phyloP scores from a whole-genome alignment of 768 basidiomycete species.

The Krasilnikovozyma curviuscula region DNA sequence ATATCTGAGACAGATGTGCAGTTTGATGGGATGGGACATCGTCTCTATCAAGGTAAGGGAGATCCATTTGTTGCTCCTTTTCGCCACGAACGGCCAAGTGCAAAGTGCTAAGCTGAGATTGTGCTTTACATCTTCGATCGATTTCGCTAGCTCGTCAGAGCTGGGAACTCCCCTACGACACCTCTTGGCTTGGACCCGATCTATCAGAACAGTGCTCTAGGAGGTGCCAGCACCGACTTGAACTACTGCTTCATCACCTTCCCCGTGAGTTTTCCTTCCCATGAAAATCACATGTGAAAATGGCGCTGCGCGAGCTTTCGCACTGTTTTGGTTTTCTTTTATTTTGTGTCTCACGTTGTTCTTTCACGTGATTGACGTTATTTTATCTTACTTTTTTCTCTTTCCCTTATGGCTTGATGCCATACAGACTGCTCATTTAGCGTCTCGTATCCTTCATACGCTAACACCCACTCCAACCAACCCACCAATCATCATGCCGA shows the following conservation, averaged over 20 bases:
- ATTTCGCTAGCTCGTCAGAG: slow-evolving; percentile 15
- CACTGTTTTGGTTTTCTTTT: slow-evolving; percentile 52
- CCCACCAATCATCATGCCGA: slow-evolving; percentile 51
- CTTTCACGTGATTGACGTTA: too few relatives aligned
- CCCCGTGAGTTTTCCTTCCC: slow-evolving; percentile 50
- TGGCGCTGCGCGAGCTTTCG: too few relatives aligned
- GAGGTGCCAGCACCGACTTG: slow-evolving; percentile 47
- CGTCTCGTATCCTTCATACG: slow-evolving; percentile 8
- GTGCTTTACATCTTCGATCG: too few relatives aligned
- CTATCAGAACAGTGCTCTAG: slow-evolving; percentile 47
- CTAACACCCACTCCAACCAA: slow-evolving; percentile 25
- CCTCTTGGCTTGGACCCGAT: slow-evolving; percentile 24
- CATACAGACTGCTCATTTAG: slow-evolving; percentile 2
- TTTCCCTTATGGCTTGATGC: not conserved
- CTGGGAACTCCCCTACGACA: not conserved
- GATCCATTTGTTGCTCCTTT: not conserved
- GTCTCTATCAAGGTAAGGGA: slow-evolving; percentile 12
- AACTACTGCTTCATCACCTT: slow-evolving; percentile 82
- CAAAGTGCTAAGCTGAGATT: too few relatives aligned
- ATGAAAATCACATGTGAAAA: too few relatives aligned
- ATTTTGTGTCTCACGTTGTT: slow-evolving; percentile 13
- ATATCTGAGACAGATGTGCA: slow-evolving; percentile 73
- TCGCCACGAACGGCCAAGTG: not conserved
- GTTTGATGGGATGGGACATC: slow-evolving; percentile 66
- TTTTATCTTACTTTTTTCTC: not conserved